These are phyloP conservation scores for Digitaria exilis DNA, from an alignment of 202 grass and related monocot genomes.

Conservation along the genomic window DNA sequence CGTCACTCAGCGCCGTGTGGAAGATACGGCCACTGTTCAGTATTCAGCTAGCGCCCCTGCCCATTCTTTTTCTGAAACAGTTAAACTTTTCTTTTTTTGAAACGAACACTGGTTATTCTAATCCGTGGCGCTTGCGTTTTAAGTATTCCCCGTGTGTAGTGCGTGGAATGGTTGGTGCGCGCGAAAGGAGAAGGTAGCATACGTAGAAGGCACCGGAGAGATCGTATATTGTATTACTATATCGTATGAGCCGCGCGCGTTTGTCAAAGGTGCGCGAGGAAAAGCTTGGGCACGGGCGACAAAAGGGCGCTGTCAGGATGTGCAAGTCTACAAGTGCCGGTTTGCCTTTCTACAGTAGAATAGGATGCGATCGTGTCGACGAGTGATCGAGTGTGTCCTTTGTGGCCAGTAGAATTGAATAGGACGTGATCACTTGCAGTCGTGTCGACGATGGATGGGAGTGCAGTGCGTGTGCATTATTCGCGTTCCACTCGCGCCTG, in stretches of 20 bases:
- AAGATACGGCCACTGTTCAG: slow-evolving; percentile 4
- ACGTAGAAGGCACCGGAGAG: neutral
- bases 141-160: neutral
- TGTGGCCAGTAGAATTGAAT: too few relatives aligned
- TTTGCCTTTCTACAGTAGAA: neutral
- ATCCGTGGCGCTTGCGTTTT: neutral
- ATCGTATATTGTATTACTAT: neutral
- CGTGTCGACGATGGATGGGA: neutral
- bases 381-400: neutral
- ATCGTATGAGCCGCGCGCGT: too few relatives aligned
- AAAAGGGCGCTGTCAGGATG: neutral
- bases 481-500: neutral
- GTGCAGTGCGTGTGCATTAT: too few relatives aligned
- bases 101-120: neutral
- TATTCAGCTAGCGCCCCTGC: too few relatives aligned
- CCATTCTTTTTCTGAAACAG: neutral
- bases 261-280: neutral
- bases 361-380: neutral
- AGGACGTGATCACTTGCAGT: neutral
- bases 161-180: neutral
- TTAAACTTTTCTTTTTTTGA: too few relatives aligned
- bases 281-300: neutral
- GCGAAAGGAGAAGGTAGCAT: neutral
- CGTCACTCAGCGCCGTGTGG: neutral
- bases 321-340: neutral